Evolutionary conservation across 805 yeast genomes (phyloP), one percentile per base, ranked within the genome.

Genomic region (Suhomyces canberraensis): DNA sequence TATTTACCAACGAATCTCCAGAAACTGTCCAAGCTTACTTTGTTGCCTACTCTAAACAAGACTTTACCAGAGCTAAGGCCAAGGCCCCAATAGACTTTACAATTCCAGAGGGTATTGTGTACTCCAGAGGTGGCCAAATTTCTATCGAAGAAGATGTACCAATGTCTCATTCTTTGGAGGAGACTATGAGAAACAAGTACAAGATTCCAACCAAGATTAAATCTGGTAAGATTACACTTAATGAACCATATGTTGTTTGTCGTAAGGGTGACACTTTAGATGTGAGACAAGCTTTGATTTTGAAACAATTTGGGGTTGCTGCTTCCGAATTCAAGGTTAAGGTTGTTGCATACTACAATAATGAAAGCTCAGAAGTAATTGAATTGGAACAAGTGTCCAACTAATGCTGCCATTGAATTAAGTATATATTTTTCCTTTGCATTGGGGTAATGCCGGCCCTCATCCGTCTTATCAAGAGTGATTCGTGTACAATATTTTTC

Each of bases 271-370:
- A 89, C 40, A 70, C 73, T 18, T 73, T 95, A 44, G 95, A 88
- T 62, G 93, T 90, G 33, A 83, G 84, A 54, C 95, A 93, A 67
- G 95, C 97, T 16, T 75, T 93, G 48, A 79, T 93, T 38, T 73
- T 93, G 61, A 93, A 93, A 66, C 93, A 87, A 50, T 95, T 93
- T 61, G 99, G 99, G 54, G 78, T 95, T 40, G 97, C 97, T 9
- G 88, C 89, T 38, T 76, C 96, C 30, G 89, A 86, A 57, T 93
- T 91, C 66, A 87, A 81, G 62, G 95, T 93, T 35, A 75, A 78
- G 51, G 66, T 84, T 45, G 65, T 80, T 50, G 96, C 93, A 14
- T 86, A 75, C 61, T 91, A 84, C 58, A 81, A 84, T 58, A 80
- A 75, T 40, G 88, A 86, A 37, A 62, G 45, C 28, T 43, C 58